phyloP scores from a whole-genome alignment of 192 early-diverging fungal genomes.

The Mortierella hygrophila region DNA sequence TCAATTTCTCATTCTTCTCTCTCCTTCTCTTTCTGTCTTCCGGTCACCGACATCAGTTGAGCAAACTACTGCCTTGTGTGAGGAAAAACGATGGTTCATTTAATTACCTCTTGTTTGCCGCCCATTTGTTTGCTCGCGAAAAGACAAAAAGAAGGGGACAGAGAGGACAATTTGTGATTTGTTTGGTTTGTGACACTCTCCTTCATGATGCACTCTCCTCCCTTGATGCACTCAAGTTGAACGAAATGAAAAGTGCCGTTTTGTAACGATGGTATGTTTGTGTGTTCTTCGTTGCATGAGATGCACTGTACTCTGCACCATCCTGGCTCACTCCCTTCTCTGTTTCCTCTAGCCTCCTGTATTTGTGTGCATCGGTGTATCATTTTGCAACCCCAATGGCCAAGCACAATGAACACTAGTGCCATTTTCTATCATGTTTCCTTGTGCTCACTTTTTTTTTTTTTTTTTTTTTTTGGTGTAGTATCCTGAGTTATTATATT shows the following conservation, averaged over 20 bases:
- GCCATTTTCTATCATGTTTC: not conserved
- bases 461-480: not conserved
- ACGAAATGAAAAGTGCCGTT: slow-evolving; percentile 1
- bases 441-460: not conserved
- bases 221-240: not conserved
- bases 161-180: not conserved
- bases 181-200: not conserved
- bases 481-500: not conserved
- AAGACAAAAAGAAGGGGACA: not conserved
- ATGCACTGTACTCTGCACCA: not conserved
- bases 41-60: not conserved
- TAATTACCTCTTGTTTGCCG: not conserved
- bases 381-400: not conserved
- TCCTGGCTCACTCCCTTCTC: not conserved
- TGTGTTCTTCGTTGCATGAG: not conserved
- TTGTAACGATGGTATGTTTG: not conserved
- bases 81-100: not conserved
- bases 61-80: not conserved
- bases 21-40: not conserved
- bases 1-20: not conserved
- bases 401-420: not conserved
- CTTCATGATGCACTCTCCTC: too few species aligned
- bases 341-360: not conserved
- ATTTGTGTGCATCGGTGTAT: too few species aligned
- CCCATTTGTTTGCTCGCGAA: not conserved